Evolutionary conservation across 2,329 filamentous ascomycete genomes (phyloP), one percentile per base, ranked within the genome.

Genomic region (Cladosporium phlei): DNA sequence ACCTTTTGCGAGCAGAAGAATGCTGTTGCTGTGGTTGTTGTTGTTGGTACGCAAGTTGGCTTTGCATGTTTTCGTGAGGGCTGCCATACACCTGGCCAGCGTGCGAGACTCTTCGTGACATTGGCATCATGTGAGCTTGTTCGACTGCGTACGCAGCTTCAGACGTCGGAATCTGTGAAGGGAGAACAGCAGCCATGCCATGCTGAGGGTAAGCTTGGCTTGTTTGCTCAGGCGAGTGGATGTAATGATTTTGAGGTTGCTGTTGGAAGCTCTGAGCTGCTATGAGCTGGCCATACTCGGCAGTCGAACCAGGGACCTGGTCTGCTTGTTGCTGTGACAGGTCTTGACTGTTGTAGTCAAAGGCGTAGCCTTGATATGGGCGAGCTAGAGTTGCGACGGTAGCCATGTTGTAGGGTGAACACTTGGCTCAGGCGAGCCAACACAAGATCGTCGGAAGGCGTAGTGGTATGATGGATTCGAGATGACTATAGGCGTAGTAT

Each of bases 381-480:
- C 61, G 68, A 68, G 70, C 70, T 69, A 74, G 69, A 63, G 63
- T 72, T 70, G 70, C 70, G 62, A 45, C 42, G 35, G 32, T 29
- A 45, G 32, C 42, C 42, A 45, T 45, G 9, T 16, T 12, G 21
- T 25, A n/a, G n/a, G 19, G 14, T 14, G 16, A 19, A 37, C 11
- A 16, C 30, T 33, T 33, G 34, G 34, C 34, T 37, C 24, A 14
- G 20, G 34, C 34, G 20, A 19, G 16, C n/a, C 34, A 24, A 37
- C 34, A 20, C 34, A 16, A 21, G 11, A n/a, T n/a, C n/a, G n/a
- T n/a, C n/a, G n/a, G n/a, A n/a, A n/a, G n/a, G n/a, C n/a, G n/a
- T n/a, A n/a, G n/a, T n/a, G n/a, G n/a, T n/a, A n/a, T n/a, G n/a
- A n/a, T n/a, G n/a, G 42, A 29, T 7, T 45, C 42, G 42, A 45